These are phyloP conservation scores for Zygosaccharomyces gambellarensis DNA, from an alignment of 805 yeast genomes.

Conservation along the genomic window DNA sequence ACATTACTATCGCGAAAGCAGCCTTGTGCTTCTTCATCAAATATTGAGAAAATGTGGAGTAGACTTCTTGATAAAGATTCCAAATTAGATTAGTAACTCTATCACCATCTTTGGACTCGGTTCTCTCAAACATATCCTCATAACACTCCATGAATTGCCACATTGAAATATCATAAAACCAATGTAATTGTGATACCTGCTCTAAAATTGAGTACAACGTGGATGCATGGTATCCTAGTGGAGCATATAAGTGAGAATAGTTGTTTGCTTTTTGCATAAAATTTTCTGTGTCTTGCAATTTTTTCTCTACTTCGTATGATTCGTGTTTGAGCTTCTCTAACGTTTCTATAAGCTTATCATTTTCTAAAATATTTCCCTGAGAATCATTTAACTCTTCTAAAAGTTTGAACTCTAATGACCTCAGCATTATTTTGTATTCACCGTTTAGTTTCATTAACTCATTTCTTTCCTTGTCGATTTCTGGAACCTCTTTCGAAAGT, in stretches of 20 bases:
- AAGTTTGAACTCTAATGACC: slow-evolving; percentile 53
- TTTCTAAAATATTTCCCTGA: slow-evolving; percentile 61
- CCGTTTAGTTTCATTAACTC: slow-evolving; percentile 53
- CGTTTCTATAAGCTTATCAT: slow-evolving; percentile 52
- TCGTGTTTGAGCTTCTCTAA: slow-evolving; percentile 65
- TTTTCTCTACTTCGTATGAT: slow-evolving; percentile 46
- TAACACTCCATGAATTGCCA: slow-evolving; percentile 39
- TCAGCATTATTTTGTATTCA: slow-evolving; percentile 52
- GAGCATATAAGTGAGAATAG: slow-evolving; percentile 43
- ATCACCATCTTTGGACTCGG: slow-evolving; percentile 5
- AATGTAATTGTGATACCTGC: slow-evolving; percentile 38
- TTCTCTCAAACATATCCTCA: slow-evolving; percentile 25
- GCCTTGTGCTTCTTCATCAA: slow-evolving; percentile 43
- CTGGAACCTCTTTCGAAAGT: slow-evolving; percentile 56
- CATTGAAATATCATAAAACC: slow-evolving; percentile 57
- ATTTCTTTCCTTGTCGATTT: slow-evolving; percentile 52
- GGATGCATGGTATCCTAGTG: slow-evolving; percentile 55
- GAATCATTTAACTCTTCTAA: slow-evolving; percentile 53
- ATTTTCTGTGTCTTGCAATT: slow-evolving; percentile 48
- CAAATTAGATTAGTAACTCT: slow-evolving; percentile 35
- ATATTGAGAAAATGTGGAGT: slow-evolving; percentile 43
- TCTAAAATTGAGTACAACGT: slow-evolving; percentile 46
- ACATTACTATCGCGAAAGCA: slow-evolving; percentile 41
- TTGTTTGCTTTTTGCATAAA: slow-evolving; percentile 53
- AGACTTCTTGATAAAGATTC: slow-evolving; percentile 45